Percentiles rank a stretch among this genome's conserved stretches.
These are phyloP conservation scores for Acrocalymma vagum DNA, from an alignment of 2,329 filamentous ascomycete genomes.

Conservation along the genomic window DNA sequence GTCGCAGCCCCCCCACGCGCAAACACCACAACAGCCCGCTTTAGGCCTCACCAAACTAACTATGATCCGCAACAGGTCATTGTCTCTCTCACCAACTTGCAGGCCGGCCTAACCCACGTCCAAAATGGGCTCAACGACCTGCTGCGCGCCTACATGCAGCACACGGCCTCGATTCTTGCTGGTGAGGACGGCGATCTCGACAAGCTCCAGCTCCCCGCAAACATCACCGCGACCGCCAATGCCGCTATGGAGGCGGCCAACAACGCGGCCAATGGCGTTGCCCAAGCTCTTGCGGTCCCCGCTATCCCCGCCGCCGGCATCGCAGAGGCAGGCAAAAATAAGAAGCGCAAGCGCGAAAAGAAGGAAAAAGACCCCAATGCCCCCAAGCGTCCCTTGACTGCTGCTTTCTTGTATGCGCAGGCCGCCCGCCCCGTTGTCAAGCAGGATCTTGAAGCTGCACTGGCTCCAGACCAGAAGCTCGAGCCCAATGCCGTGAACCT, in stretches of 20 bases:
- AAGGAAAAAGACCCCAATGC: conserved; percentile 81
- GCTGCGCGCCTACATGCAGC: conserved; percentile 84
- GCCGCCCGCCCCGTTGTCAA: conserved; percentile 85
- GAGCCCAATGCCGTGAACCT: conserved; percentile 88
- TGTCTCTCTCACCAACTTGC: conserved; percentile 79
- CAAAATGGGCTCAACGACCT: conserved; percentile 75
- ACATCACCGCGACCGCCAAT: conserved; percentile 45
- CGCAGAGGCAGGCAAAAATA: conserved; percentile 28
- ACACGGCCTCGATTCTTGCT: conserved; percentile 80
- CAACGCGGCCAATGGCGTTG: conserved; percentile 29
- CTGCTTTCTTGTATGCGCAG: conserved; percentile 95
- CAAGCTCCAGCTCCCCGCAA: conserved; percentile 53
- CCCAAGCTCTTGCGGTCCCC: conserved; percentile 26
- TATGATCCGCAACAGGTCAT: conserved; percentile 66
- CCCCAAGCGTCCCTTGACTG: conserved; percentile 91
- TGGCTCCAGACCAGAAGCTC: conserved; percentile 70
- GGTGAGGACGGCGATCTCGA: conserved; percentile 46
- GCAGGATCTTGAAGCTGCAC: conserved; percentile 61
- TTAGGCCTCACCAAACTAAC: conserved; percentile 8
- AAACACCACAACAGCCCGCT: conserved; percentile 6
- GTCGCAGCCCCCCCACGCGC: too few relatives aligned
- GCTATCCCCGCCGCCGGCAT: conserved; percentile 19
- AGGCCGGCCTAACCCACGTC: conserved; percentile 59
- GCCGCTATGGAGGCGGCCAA: conserved; percentile 38
- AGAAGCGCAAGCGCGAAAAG: conserved; percentile 89